phyloP scores from a whole-genome alignment of 441 rosid genomes.

The Brassica hybrid region DNA sequence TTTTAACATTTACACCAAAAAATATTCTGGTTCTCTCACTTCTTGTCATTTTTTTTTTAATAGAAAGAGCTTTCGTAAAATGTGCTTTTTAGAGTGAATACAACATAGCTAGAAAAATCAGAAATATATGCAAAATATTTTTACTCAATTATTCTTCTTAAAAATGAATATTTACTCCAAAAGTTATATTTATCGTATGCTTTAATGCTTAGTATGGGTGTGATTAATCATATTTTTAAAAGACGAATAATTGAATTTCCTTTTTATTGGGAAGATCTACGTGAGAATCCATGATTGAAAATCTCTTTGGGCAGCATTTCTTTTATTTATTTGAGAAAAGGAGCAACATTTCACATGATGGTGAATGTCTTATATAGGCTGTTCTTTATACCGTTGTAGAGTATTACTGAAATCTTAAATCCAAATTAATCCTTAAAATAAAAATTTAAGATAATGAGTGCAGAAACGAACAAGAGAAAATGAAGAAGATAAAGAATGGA shows the following conservation, averaged over 20 bases:
- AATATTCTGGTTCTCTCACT: too few species aligned
- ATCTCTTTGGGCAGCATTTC: neutral
- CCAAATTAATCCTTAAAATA: neutral
- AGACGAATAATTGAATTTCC: neutral
- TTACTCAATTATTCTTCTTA: neutral
- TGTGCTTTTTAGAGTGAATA: too few species aligned
- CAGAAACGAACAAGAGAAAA: neutral
- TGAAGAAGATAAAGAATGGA: conserved; percentile 18
- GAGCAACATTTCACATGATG: conserved; percentile 33
- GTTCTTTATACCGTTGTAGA: conserved; percentile 22
- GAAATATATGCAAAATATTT: neutral
- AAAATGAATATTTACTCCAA: too few species aligned
- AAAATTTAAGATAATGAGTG: neutral
- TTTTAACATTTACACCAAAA: too few species aligned
- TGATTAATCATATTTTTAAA: neutral
- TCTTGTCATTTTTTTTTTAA: too few species aligned
- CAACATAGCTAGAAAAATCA: neutral
- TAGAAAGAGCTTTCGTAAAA: too few species aligned
- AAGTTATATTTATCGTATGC: too few species aligned
- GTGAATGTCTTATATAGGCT: conserved; percentile 16
- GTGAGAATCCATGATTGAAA: conserved; percentile 1
- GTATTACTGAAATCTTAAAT: conserved; percentile 16
- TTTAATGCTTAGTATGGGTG: neutral
- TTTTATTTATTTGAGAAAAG: too few species aligned
- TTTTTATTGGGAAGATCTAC: conserved; percentile 14